A percentile compares a stretch with the other conserved stretches of the same genome.
These are phyloP conservation scores for Mrakia frigida DNA, from an alignment of 768 basidiomycete species.

Conservation along the genomic window DNA sequence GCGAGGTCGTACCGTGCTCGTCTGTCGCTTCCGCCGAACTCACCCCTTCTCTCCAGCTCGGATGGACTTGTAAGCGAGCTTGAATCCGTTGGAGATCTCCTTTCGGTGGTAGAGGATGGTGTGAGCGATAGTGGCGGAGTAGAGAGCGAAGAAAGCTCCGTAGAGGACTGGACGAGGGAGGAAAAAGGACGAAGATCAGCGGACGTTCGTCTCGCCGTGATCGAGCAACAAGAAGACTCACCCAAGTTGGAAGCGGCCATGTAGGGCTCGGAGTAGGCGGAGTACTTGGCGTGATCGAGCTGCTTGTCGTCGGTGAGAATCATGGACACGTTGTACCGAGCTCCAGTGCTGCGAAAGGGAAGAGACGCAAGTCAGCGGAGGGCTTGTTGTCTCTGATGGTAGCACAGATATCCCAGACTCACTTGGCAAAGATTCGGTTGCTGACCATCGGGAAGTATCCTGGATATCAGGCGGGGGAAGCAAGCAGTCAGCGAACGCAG, in stretches of 20 bases:
- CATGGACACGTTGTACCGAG: slow-evolving; percentile 50
- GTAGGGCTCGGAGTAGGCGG: slow-evolving; percentile 49
- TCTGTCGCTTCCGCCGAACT: not conserved
- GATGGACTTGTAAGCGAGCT: slow-evolving; percentile 29
- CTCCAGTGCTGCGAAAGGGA: slow-evolving; percentile 51
- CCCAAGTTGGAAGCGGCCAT: slow-evolving; percentile 45
- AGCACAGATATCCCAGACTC: too few relatives aligned
- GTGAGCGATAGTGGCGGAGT: slow-evolving; percentile 47
- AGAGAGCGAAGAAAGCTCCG: slow-evolving; percentile 36
- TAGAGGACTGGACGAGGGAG: slow-evolving; percentile 30
- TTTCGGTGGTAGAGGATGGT: slow-evolving; percentile 56
- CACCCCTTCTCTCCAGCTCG: slow-evolving; percentile 26
- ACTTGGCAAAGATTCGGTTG: slow-evolving; percentile 47
- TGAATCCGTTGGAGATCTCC: slow-evolving; percentile 53
- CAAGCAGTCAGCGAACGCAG: too few relatives aligned
- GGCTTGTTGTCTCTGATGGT: too few relatives aligned
- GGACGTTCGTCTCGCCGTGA: too few relatives aligned
- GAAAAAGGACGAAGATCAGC: not conserved
- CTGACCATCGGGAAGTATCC: slow-evolving; percentile 46
- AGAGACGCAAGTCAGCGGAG: too few relatives aligned
- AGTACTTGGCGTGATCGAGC: slow-evolving; percentile 50
- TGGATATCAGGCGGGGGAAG: too few relatives aligned
- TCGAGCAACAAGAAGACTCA: not conserved
- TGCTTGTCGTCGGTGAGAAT: slow-evolving; percentile 14
- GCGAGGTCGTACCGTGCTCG: too few relatives aligned